Evolutionary conservation across 2,329 filamentous ascomycete species (phyloP), one percentile per base, ranked within the genome.

Genomic region (Colletotrichum magnum): DNA sequence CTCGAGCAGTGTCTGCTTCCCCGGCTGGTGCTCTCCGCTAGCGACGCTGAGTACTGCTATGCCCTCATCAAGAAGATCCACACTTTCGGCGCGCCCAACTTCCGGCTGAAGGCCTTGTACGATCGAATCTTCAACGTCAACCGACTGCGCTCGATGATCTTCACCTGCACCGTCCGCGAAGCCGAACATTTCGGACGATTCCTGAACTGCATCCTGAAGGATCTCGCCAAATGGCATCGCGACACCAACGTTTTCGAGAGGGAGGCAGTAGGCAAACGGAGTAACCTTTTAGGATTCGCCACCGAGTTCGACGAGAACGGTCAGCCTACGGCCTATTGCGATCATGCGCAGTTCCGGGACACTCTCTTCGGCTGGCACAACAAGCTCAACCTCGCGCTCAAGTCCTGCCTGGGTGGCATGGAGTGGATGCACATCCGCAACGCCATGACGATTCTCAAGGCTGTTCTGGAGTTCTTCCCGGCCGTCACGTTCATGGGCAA

Each of bases 371-470:
- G 93, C 74, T 98, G 95, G 94, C 97, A 99, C 79, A 90, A 92
- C 74, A 90, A 93, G 72, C 83, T 99, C 51, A 93, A 92, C 74
- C 88, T 85, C 58, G 94, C 95, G 2, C 84, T 99, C 63, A 95
- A 94, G 77, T 88, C 88, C 45, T 98, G 95, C 77, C 86, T 99
- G 54, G 89, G 90, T 18, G 92, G 92, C 32, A 90, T 89, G 39
- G 95, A 98, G 80, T 99, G 96, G 88, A 98, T 98, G 92, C 95
- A 98, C 79, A 97, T 98, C 77, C 91, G 95, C 64, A 99, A 99
- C 78, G 94, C 94, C 52, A 97, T 98, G 73, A 96, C 93, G 67
- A 87, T 98, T 4, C 85, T 99, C 68, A 97, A 96, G 77, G 88
- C 89, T 12, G 87, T 97, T 56, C 88, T 94, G 26, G 90, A 94